Evolutionary conservation across 2,329 filamentous ascomycete species (phyloP), one percentile per base, ranked within the genome.

Genomic region (Herpotrichia juniperi): DNA sequence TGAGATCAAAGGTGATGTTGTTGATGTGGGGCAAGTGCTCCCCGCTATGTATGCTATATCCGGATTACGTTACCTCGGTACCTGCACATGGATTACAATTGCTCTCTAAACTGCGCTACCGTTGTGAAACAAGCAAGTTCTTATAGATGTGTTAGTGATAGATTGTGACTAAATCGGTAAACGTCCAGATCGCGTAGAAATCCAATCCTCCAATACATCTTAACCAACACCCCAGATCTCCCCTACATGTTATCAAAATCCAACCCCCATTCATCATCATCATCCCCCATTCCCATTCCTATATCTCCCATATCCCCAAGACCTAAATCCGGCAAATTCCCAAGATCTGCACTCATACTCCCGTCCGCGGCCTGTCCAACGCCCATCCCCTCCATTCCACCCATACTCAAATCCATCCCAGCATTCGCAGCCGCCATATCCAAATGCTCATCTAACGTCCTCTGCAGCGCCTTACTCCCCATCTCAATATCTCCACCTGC

Each of bases 191-290:
- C n/a, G n/a, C n/a, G n/a, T n/a, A n/a, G n/a, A n/a, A n/a, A n/a
- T n/a, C n/a, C n/a, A n/a, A n/a, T n/a, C n/a, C n/a, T n/a, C n/a
- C n/a, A n/a, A n/a, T n/a, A n/a, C n/a, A n/a, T n/a, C n/a, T n/a
- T n/a, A n/a, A n/a, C n/a, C n/a, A n/a, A n/a, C n/a, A n/a, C n/a
- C n/a, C n/a, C n/a, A n/a, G n/a, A n/a, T n/a, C n/a, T n/a, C n/a
- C n/a, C 10, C 40, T 43, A 71, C 69, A 73, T 72, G 49, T 69
- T 67, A 42, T 68, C 63, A 67, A 78, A 76, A 47, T 78, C 72
- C 55, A 80, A 58, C 1, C 73, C 78, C 56, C 76, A 78, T 54
- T 68, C 66, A 48, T 70, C 62, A 51, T 72, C 64, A 39, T 61
- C 68, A 25, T 66, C 66, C 14, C 61, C 64, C 54, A 69, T 63